Base-by-base conservation (phyloP, 2,329 filamentous ascomycete species). In the Simplicillium aogashimaense region DNA sequence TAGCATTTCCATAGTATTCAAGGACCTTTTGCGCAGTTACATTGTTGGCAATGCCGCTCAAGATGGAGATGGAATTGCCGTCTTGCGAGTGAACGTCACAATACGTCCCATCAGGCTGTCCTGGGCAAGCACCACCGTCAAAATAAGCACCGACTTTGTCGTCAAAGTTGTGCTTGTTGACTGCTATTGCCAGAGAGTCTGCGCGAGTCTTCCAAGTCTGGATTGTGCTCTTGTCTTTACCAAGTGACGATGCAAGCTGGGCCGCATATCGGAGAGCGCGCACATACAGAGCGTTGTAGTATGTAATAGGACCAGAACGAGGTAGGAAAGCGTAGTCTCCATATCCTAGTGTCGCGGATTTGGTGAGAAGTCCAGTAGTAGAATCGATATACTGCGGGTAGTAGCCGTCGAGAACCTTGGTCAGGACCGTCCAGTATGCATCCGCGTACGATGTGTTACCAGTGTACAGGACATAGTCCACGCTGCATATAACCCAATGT, bases 291-390 rank as follows among this genome's bases (percentile, higher is more conserved):
- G 66, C 67, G 43, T 69, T 74, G 60, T 72, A 73, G 44, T 74
- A 74, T 0, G 67, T 70, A 16, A 71, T 63, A 1, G 65, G 54
- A 0, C 70, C 70, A 16, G 53, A 60, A 4, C 70, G 61, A 1
- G 60, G 59, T 2, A 74, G 51, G 46, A 74, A 74, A 1, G 69
- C 70, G 46, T 66, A 74, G 49, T 74, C 70, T 3, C 70, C 70
- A 43, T 70, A 70, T 1, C 56, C 57, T n/a, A 43, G 38, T 9
- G 46, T 44, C 1, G 42, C 47, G 2, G 58, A 60, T 40, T 71
- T 70, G 15, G 60, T 54, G 3, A 74, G 54, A 0, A 70, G 58
- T 1, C 53, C 53, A 1, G 63, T 69, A 1, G 47, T 44, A 3
- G 38, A 35, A 40, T 69, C 60, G 7, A 63, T 69, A 30, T 66